phyloP scores from a whole-genome alignment of 208 protist genomes.

The Leishmania tropica region DNA sequence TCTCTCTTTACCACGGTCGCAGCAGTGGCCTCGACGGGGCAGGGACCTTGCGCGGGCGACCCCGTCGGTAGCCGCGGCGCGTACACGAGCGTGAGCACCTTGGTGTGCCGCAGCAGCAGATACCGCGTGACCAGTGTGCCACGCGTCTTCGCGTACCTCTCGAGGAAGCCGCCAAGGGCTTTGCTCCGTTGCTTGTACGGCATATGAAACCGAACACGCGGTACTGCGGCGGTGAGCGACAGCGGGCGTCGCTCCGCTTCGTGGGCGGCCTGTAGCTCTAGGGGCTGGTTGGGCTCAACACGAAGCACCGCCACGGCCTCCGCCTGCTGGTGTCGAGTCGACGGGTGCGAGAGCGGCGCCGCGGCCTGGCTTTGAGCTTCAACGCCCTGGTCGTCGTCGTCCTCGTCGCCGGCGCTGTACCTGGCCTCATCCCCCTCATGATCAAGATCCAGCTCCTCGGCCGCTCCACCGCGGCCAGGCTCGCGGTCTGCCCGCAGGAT shows the following conservation, averaged over 20 bases:
- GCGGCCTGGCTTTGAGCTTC: constrained; percentile 2
- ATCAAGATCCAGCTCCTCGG: constrained; percentile 9
- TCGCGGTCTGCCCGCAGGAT: constrained; percentile 5
- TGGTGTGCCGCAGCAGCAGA: constrained; percentile 29
- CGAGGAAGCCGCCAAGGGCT: constrained; percentile 27
- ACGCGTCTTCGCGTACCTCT: constrained; percentile 38
- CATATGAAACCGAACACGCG: constrained; percentile 36
- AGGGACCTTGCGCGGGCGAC: neutral
- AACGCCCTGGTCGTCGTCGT: constrained; percentile 10
- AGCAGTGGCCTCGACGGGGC: neutral
- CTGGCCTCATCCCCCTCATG: neutral
- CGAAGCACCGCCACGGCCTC: constrained; percentile 27
- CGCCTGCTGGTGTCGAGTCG: constrained; percentile 1
- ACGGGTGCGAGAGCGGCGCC: neutral
- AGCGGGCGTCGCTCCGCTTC: constrained; percentile 68
- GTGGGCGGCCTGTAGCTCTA: constrained; percentile 55
- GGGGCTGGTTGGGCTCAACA: constrained; percentile 40
- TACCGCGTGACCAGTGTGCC: constrained; percentile 42
- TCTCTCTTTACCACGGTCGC: neutral
- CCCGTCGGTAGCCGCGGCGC: constrained; percentile 6
- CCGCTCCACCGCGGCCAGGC: neutral
- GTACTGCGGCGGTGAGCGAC: constrained; percentile 39
- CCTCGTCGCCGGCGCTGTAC: constrained; percentile 7
- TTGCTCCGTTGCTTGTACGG: constrained; percentile 20
- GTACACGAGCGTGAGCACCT: constrained; percentile 56